Evolutionary conservation across 2,329 filamentous ascomycete species (phyloP).

Genomic region (Cladophialophora psammophila): DNA sequence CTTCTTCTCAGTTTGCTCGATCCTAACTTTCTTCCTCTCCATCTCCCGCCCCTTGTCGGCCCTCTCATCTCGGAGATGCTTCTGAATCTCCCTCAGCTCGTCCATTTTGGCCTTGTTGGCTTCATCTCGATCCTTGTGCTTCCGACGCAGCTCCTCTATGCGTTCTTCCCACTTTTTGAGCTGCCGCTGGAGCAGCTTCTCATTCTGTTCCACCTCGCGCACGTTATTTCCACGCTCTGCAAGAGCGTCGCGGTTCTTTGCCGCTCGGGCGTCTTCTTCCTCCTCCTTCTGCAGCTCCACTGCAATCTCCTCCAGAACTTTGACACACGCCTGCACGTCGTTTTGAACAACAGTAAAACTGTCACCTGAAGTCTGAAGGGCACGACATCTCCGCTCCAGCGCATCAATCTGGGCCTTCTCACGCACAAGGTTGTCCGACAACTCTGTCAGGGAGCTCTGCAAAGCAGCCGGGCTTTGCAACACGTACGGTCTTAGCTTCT

Average conservation of each 20-base stretch:
- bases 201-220: conserved; percentile 87
- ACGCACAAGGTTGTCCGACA: conserved; percentile 76
- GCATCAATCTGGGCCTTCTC: conserved; percentile 88
- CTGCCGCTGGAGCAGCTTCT: conserved; percentile 83
- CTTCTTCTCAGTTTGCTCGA: conserved; percentile 99
- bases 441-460: conserved; percentile 80
- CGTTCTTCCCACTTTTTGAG: conserved; percentile 84
- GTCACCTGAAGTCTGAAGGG: conserved; percentile 88
- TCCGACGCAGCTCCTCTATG: conserved; percentile 81
- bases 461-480: conserved; percentile 85
- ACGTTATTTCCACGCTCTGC: conserved; percentile 88
- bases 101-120: conserved; percentile 90
- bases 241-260: conserved; percentile 83
- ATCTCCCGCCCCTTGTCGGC: conserved; percentile 89
- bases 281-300: conserved; percentile 89
- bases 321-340: conserved; percentile 87
- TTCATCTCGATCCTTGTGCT: conserved; percentile 80
- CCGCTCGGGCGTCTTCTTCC: conserved; percentile 81
- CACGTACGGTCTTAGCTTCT: conserved; percentile 90
- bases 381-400: conserved; percentile 85
- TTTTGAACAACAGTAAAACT: conserved; percentile 83
- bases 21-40: conserved; percentile 87
- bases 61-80: conserved; percentile 81
- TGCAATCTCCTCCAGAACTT: conserved; percentile 85
- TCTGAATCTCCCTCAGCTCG: conserved; percentile 80